Evolutionary conservation across 2,329 filamentous ascomycete genomes (phyloP).

Genomic region (Metarhizium guizhouense): DNA sequence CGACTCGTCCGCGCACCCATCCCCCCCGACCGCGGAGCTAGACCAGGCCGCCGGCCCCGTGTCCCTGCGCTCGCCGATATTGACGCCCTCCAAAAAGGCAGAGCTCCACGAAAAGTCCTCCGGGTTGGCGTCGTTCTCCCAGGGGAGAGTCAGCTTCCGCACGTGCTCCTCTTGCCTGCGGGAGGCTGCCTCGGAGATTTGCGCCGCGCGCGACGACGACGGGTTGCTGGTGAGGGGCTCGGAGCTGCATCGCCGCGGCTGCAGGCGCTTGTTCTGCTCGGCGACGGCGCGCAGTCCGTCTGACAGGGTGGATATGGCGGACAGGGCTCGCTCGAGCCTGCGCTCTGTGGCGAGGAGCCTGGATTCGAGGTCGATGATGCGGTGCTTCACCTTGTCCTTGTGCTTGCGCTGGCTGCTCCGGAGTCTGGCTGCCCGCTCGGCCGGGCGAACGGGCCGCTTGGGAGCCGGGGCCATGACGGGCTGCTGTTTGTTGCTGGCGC

Average conservation of each 20-base stretch:
- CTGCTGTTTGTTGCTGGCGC: conserved; percentile 10
- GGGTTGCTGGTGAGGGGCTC: no score
- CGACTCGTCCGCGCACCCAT: no score
- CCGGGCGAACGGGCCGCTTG: neutral
- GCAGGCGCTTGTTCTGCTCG: neutral
- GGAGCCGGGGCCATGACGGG: conserved; percentile 15
- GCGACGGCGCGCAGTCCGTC: neutral
- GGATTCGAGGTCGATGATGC: neutral
- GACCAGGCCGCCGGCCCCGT: no score
- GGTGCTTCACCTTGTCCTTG: neutral
- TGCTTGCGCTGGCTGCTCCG: neutral
- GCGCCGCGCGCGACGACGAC: no score
- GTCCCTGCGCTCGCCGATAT: no score
- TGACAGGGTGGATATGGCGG: neutral
- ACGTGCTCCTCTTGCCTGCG: neutral
- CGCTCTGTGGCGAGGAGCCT: neutral
- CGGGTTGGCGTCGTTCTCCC: neutral
- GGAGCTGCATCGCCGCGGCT: no score
- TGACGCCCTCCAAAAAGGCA: neutral
- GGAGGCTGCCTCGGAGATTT: no score
- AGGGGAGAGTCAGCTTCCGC: neutral
- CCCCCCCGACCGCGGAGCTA: no score
- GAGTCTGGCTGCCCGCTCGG: neutral
- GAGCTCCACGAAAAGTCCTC: neutral
- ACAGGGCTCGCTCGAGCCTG: neutral